phyloP scores from a whole-genome alignment of 2,329 filamentous ascomycete species.

The Nothomitra cinnamomea region DNA sequence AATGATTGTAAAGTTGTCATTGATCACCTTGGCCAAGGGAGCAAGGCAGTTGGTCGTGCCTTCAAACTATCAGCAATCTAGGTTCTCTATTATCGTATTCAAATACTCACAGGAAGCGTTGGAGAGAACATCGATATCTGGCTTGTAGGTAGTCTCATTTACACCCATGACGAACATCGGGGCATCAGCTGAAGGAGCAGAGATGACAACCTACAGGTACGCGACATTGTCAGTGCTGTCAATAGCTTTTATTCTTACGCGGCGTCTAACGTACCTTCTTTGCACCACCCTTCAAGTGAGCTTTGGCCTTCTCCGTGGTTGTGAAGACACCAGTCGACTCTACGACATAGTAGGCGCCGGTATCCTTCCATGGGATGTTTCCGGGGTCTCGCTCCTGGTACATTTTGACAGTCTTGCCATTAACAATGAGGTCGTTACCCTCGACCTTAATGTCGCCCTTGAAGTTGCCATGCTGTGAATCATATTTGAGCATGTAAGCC shows the following conservation, averaged over 20 bases:
- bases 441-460: constrained; percentile 72
- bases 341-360: constrained; percentile 82
- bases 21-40: constrained; percentile 95
- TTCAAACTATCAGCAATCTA: neutral
- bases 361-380: constrained; percentile 76
- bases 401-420: constrained; percentile 91
- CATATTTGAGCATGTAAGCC: constrained; percentile 99
- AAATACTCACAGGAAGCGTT: constrained; percentile 67
- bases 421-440: constrained; percentile 61
- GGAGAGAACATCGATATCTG: constrained; percentile 83
- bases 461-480: constrained; percentile 93
- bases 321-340: constrained; percentile 99
- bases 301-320: constrained; percentile 87
- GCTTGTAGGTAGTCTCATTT: constrained; percentile 88
- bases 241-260: neutral
- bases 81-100: neutral
- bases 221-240: neutral
- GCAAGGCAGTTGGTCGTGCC: constrained; percentile 98
- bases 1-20: constrained; percentile 95
- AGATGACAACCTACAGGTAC: constrained; percentile 36
- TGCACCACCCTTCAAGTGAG: constrained; percentile 88
- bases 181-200: constrained; percentile 81
- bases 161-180: constrained; percentile 99
- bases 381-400: constrained; percentile 83
- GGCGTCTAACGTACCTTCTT: constrained; percentile 46